Evolutionary conservation across 495 filamentous ascomycete species (phyloP).

Genomic region (Xylaria palmicola): DNA sequence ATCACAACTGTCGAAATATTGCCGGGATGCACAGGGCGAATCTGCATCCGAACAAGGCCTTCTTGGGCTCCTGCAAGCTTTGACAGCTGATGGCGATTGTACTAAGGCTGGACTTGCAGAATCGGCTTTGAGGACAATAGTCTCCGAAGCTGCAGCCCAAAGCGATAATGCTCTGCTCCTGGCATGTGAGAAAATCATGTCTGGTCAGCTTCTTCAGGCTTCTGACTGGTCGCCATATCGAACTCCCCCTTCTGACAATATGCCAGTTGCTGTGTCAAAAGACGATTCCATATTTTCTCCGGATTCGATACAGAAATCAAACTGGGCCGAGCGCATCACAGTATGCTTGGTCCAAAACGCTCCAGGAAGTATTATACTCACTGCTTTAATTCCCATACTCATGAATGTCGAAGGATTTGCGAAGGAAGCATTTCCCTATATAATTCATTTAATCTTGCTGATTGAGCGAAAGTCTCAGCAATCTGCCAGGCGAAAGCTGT

Average conservation of each 20-base stretch:
- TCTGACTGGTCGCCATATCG: conserved; percentile 52
- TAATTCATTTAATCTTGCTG: conserved; percentile 76
- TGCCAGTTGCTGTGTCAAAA: conserved; percentile 15
- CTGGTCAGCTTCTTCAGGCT: conserved; percentile 39
- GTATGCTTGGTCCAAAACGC: conserved; percentile 60
- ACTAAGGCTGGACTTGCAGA: conserved; percentile 73
- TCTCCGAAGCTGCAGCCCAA: conserved; percentile 53
- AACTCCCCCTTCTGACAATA: conserved; percentile 46
- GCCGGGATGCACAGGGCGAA: conserved; percentile 36
- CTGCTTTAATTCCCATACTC: conserved; percentile 62
- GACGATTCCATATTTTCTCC: conserved; percentile 32
- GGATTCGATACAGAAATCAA: conserved; percentile 33
- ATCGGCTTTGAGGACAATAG: conserved; percentile 67
- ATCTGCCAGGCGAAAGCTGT: conserved; percentile 47
- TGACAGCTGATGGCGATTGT: conserved; percentile 63
- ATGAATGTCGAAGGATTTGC: conserved; percentile 64
- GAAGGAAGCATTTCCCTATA: conserved; percentile 68
- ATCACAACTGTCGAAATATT: conserved; percentile 51
- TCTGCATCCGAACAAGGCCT: conserved; percentile 50
- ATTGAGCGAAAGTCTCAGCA: conserved; percentile 50
- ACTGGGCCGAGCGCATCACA: conserved; percentile 66
- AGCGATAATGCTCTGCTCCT: conserved; percentile 44
- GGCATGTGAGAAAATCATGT: conserved; percentile 47
- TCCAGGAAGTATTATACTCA: conserved; percentile 62
- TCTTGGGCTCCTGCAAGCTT: conserved; percentile 63